These are phyloP conservation scores for Oldenlandia corymbosa DNA, from an alignment of 257 asterid species.

Conservation along the genomic window DNA sequence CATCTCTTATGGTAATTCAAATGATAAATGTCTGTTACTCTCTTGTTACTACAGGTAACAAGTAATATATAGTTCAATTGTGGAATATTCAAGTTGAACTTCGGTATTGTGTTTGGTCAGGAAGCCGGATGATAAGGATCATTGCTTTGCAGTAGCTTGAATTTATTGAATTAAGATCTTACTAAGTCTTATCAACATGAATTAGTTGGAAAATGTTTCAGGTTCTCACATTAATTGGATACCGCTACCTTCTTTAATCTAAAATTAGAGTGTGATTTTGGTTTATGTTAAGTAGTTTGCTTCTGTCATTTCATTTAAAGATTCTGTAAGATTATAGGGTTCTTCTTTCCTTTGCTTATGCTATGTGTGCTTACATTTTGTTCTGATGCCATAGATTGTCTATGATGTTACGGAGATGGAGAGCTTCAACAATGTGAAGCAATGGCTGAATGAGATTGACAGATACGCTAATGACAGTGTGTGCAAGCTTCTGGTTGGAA, in stretches of 20 bases:
- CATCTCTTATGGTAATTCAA: neutral
- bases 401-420: constrained; percentile 96
- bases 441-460: constrained; percentile 93
- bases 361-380: constrained; percentile 19
- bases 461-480: constrained; percentile 92
- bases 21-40: neutral
- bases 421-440: constrained; percentile 98
- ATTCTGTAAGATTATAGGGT: too few species aligned
- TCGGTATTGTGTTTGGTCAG: neutral
- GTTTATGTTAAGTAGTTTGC: neutral
- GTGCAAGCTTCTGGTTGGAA: constrained; percentile 97
- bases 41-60: neutral
- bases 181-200: neutral
- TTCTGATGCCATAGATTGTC: constrained; percentile 53
- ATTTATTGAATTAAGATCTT: neutral
- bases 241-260: neutral
- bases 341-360: constrained; percentile 5
- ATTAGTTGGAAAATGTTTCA: neutral
- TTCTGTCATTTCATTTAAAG: neutral
- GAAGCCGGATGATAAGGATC: too few species aligned
- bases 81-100: too few species aligned
- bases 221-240: neutral
- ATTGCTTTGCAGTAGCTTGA: neutral
- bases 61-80: too few species aligned
- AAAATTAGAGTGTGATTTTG: neutral